These are phyloP conservation scores for Trypanosoma vivax DNA, from an alignment of 208 protist genomes.

Conservation along the genomic window DNA sequence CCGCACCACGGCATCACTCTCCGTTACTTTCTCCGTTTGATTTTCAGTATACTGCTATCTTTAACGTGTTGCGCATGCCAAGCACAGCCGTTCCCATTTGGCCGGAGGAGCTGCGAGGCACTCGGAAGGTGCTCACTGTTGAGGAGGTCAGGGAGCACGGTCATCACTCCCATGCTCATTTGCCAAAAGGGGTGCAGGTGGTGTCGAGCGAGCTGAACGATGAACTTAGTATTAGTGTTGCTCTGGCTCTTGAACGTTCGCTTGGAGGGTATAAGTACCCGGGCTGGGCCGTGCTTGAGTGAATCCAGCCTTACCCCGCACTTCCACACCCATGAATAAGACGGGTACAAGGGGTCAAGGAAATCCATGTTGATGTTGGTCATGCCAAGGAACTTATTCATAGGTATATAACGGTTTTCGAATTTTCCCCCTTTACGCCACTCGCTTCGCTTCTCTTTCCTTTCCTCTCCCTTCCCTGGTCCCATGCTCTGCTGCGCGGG, in stretches of 20 bases:
- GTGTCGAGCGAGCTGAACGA: slow-evolving; percentile 56
- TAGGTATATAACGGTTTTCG: too few species aligned
- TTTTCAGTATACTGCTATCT: slow-evolving; percentile 84
- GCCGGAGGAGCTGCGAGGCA: slow-evolving; percentile 22
- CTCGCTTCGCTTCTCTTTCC: too few species aligned
- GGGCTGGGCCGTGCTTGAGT: slow-evolving; percentile 56
- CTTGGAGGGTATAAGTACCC: slow-evolving; percentile 81
- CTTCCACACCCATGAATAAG: too few species aligned
- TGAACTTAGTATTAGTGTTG: slow-evolving; percentile 61
- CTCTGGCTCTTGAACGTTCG: slow-evolving; percentile 47
- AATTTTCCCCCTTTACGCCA: too few species aligned
- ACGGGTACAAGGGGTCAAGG: too few species aligned
- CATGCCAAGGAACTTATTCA: too few species aligned
- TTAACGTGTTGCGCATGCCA: slow-evolving; percentile 82
- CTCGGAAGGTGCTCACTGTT: slow-evolving; percentile 15
- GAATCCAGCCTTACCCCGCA: not conserved
- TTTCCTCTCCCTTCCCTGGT: too few species aligned
- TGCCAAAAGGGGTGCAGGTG: slow-evolving; percentile 83
- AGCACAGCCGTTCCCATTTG: slow-evolving; percentile 70
- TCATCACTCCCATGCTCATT: slow-evolving; percentile 26
- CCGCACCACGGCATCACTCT: slow-evolving; percentile 64
- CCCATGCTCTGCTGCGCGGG: too few species aligned
- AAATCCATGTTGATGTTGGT: too few species aligned
- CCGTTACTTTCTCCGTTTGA: slow-evolving; percentile 64
- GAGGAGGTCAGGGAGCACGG: slow-evolving; percentile 17